Conservation (phyloP, 331 rosid species). For the Dryas integrifolia region DNA sequence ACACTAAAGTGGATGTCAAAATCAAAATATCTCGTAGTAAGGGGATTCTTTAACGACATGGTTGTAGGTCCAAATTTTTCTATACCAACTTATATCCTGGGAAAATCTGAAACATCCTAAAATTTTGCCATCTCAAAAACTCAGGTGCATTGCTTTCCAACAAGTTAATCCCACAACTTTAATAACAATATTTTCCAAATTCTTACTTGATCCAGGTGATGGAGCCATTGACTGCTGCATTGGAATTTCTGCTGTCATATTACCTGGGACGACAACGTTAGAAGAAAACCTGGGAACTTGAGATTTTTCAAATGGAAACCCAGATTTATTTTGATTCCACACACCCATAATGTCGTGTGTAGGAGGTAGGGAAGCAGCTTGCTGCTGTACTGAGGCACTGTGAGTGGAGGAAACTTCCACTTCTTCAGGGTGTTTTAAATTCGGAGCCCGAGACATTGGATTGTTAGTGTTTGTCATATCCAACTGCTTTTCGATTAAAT, state of each 20-base stretch:
- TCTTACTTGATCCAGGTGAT: conserved; percentile 43
- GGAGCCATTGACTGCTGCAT: conserved; percentile 38
- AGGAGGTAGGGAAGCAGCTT: conserved; percentile 36
- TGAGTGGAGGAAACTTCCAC: conserved; percentile 52
- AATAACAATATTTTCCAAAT: conserved; percentile 20
- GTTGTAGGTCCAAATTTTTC: conserved; percentile 4
- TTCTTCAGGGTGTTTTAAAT: conserved; percentile 51
- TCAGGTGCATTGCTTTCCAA: conserved; percentile 9
- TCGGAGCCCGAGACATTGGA: conserved; percentile 37
- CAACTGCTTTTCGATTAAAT: conserved; percentile 42
- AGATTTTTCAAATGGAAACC: conserved; percentile 41
- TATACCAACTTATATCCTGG: not conserved
- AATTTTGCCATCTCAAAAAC: conserved; percentile 7
- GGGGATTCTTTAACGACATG: not conserved
- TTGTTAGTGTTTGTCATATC: conserved; percentile 49
- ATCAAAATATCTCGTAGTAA: not conserved
- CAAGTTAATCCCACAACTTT: not conserved
- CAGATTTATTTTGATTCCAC: conserved; percentile 44
- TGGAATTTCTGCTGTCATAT: conserved; percentile 32
- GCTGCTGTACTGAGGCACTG: conserved; percentile 43
- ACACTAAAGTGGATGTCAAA: not conserved
- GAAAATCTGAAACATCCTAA: conserved; percentile 13
- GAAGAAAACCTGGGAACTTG: conserved; percentile 46
- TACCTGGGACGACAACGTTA: conserved; percentile 38
- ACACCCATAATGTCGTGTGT: conserved; percentile 30